Evolutionary conservation across 2,329 filamentous ascomycete genomes (phyloP), one percentile per base, ranked within the genome.

Genomic region (Rhynchosporium graminicola): DNA sequence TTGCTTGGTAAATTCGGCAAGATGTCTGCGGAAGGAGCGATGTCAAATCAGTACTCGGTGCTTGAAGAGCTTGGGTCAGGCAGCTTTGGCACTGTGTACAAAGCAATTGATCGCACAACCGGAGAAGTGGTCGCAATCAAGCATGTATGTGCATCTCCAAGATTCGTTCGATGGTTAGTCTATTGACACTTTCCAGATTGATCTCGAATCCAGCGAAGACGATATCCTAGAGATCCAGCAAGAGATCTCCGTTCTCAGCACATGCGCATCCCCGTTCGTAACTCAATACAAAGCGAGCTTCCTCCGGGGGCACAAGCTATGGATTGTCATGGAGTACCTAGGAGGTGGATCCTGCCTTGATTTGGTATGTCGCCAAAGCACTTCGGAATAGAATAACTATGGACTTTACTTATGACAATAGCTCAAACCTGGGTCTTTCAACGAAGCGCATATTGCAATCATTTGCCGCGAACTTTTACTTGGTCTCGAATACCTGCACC

Each of bases 251-350:
- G 90, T 99, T 40, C 82, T 99, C 65, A 95, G 93, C 77, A 97
- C 95, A 59, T 99, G 95, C 80, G 90, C 90, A 69, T 97, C 93
- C 75, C 89, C 90, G 54, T 96, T 90, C 76, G 92, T 99, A 69
- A 98, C 95, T 15, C 91, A 96, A 75, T 99, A 99, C 82, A 96
- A 93, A 76, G 90, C 91, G 28, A 97, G 93, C 74, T 99, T 98
- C 76, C 84, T 98, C n/a, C 87, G 91, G 70, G 95, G 95, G 31
- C 90, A 93, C 75, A 99, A 98, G 78, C 80, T 99, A 80, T 99
- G 95, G 95, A 99, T 99, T 74, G 92, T 98, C 63, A 99, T 99
- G 95, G 95, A 99, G 77, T 99, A 90, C 74, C 80, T 99, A 10
- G 95, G 95, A 5, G 95, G 95, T 67, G 95, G 95, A 46, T 98